A percentile compares a stretch with the other conserved stretches of the same genome.
Evolutionary conservation across 768 basidiomycete species (phyloP).

Genomic region (Mycena alexandri): DNA sequence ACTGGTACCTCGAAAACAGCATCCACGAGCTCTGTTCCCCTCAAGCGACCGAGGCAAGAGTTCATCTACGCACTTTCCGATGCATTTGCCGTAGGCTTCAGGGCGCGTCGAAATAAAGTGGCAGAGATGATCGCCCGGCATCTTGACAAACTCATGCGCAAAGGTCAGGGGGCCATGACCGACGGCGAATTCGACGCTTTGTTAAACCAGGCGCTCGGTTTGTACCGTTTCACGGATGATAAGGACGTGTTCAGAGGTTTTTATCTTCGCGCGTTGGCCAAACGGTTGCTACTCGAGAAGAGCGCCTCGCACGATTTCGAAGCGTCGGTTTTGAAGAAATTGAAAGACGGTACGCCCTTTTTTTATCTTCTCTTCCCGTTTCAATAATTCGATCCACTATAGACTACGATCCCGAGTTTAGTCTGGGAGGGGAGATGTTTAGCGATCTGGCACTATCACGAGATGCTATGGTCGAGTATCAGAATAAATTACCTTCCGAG

Average conservation of each 20-base stretch:
- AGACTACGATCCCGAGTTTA: slow-evolving; percentile 98
- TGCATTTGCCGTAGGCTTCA: slow-evolving; percentile 82
- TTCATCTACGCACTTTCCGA: slow-evolving; percentile 79
- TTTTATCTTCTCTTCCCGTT: not conserved
- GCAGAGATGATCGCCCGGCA: slow-evolving; percentile 95
- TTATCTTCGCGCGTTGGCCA: slow-evolving; percentile 91
- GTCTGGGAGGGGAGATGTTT: slow-evolving; percentile 96
- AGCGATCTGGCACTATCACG: slow-evolving; percentile 85
- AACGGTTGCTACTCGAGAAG: slow-evolving; percentile 84
- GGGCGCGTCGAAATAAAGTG: slow-evolving; percentile 81
- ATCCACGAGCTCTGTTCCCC: slow-evolving; percentile 49
- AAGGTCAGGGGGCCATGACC: slow-evolving; percentile 79
- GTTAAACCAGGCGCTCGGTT: slow-evolving; percentile 74
- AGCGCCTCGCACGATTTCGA: slow-evolving; percentile 92
- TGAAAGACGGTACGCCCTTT: slow-evolving; percentile 74
- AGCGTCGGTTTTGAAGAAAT: slow-evolving; percentile 83
- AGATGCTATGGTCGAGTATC: slow-evolving; percentile 79
- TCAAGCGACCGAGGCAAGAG: slow-evolving; percentile 60
- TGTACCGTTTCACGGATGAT: slow-evolving; percentile 91
- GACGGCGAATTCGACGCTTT: slow-evolving; percentile 73
- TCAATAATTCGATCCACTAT: slow-evolving; percentile 14
- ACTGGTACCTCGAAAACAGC: slow-evolving; percentile 29
- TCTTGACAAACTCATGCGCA: slow-evolving; percentile 88
- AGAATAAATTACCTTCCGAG: slow-evolving; percentile 55
- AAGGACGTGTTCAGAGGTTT: slow-evolving; percentile 96